Conservation (phyloP, 2,329 filamentous ascomycete genomes). For the Trichoderma arundinaceum region DNA sequence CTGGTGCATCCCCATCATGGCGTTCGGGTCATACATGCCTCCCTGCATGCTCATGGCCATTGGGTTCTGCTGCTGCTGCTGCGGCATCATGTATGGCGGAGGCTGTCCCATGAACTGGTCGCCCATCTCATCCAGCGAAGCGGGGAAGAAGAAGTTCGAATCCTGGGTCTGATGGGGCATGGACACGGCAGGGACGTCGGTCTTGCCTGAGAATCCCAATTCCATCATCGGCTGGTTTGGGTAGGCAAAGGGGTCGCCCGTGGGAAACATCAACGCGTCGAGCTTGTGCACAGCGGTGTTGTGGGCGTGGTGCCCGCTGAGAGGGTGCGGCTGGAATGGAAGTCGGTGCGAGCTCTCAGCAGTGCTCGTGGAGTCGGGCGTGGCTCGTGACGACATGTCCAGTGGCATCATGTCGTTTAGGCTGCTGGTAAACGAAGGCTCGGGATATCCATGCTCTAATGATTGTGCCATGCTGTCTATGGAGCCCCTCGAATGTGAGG, state of each 20-base stretch:
- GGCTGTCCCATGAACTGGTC: constrained; percentile 74
- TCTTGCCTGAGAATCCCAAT: constrained; percentile 51
- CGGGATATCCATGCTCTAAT: constrained; percentile 43
- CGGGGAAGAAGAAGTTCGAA: constrained; percentile 58
- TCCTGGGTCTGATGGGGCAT: constrained; percentile 45
- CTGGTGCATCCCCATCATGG: constrained; percentile 50
- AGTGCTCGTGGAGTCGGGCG: constrained; percentile 52
- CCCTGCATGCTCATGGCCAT: constrained; percentile 50
- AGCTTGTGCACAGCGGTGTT: constrained; percentile 67
- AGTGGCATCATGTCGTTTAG: constrained; percentile 54
- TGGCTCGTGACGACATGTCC: constrained; percentile 52
- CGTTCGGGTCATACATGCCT: constrained; percentile 53
- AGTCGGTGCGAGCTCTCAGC: constrained; percentile 49
- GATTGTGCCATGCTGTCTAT: constrained; percentile 44
- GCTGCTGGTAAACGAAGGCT: constrained; percentile 47
- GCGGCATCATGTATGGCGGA: constrained; percentile 69
- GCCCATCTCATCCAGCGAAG: constrained; percentile 69
- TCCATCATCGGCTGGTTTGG: constrained; percentile 76
- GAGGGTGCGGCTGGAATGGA: constrained; percentile 41
- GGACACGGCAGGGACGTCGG: constrained; percentile 42
- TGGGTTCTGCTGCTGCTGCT: constrained; percentile 43
- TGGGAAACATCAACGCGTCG: constrained; percentile 80
- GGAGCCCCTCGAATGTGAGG: constrained; percentile 40
- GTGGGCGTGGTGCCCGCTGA: constrained; percentile 41
- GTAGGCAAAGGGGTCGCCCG: constrained; percentile 78